These are phyloP conservation scores for Pleurotus salmoneostramineus DNA, from an alignment of 768 basidiomycete genomes.

Conservation along the genomic window DNA sequence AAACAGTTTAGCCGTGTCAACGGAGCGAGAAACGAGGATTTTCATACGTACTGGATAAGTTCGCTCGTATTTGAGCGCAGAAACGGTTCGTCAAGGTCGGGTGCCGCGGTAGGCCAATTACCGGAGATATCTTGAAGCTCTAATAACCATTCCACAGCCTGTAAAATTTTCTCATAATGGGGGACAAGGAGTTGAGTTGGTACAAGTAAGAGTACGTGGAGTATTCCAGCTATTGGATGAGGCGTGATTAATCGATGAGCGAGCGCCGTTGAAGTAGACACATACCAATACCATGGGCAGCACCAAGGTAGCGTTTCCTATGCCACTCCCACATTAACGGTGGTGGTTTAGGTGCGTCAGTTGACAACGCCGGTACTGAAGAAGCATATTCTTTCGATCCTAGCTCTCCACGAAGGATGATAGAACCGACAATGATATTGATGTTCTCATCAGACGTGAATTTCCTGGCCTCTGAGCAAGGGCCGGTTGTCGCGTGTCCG, in stretches of 20 bases:
- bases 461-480: not conserved
- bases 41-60: constrained; percentile 44
- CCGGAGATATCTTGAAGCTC: constrained; percentile 39
- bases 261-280: not conserved
- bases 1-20: not conserved
- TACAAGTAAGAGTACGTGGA: constrained; percentile 44
- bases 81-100: constrained; percentile 12
- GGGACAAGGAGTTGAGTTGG: constrained; percentile 30
- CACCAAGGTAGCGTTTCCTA: constrained; percentile 51
- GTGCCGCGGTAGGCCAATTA: constrained; percentile 50
- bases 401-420: constrained; percentile 30
- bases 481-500: constrained; percentile 3
- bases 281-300: constrained; percentile 57
- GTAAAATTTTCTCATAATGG: constrained; percentile 35
- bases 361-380: constrained; percentile 10
- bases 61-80: constrained; percentile 23
- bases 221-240: constrained; percentile 40
- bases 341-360: constrained; percentile 23
- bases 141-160: constrained; percentile 45
- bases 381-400: constrained; percentile 31
- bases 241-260: not conserved
- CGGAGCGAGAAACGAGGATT: not conserved
- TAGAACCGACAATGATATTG: constrained; percentile 34
- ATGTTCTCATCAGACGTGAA: constrained; percentile 33
- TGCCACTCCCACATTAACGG: constrained; percentile 62